phyloP scores from a whole-genome alignment of 371 early-diverging fungal species.

The Zancudomyces culisetae region DNA sequence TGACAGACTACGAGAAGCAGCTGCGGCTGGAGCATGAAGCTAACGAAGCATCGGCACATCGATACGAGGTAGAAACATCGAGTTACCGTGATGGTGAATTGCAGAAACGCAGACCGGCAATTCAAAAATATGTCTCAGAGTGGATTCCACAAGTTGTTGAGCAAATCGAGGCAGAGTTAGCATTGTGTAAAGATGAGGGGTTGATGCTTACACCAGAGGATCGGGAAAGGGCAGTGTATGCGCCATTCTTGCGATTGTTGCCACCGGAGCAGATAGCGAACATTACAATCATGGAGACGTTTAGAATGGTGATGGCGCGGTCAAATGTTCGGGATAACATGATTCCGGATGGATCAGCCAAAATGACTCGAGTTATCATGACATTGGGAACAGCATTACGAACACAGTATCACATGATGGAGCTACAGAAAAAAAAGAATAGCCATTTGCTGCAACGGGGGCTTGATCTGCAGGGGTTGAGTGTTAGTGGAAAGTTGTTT shows the following conservation, averaged over 20 bases:
- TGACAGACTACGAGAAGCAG: slow-evolving; percentile 55
- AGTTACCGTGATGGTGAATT: slow-evolving; percentile 34
- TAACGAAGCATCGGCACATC: slow-evolving; percentile 52
- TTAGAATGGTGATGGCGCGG: slow-evolving; percentile 30
- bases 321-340: slow-evolving; percentile 24
- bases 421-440: slow-evolving; percentile 44
- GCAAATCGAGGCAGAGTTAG: slow-evolving; percentile 32
- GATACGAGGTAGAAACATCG: slow-evolving; percentile 36
- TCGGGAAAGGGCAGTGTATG: slow-evolving; percentile 23
- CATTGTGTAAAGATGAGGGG: slow-evolving; percentile 20
- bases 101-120: slow-evolving; percentile 24
- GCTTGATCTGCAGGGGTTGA: slow-evolving; percentile 34
- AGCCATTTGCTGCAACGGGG: slow-evolving; percentile 25
- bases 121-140: slow-evolving; percentile 36
- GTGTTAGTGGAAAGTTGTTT: slow-evolving; percentile 51
- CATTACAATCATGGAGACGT: slow-evolving; percentile 65
- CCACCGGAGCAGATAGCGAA: slow-evolving; percentile 56
- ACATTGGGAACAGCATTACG: slow-evolving; percentile 64
- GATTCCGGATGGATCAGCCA: slow-evolving; percentile 29
- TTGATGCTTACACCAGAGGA: slow-evolving; percentile 3
- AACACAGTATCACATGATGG: slow-evolving; percentile 60
- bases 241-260: slow-evolving; percentile 51
- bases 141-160: slow-evolving; percentile 61
- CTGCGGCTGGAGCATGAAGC: slow-evolving; percentile 68
- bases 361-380: slow-evolving; percentile 37